These are phyloP conservation scores for Fusarium continuum DNA, from an alignment of 2,329 filamentous ascomycete species.

Conservation along the genomic window DNA sequence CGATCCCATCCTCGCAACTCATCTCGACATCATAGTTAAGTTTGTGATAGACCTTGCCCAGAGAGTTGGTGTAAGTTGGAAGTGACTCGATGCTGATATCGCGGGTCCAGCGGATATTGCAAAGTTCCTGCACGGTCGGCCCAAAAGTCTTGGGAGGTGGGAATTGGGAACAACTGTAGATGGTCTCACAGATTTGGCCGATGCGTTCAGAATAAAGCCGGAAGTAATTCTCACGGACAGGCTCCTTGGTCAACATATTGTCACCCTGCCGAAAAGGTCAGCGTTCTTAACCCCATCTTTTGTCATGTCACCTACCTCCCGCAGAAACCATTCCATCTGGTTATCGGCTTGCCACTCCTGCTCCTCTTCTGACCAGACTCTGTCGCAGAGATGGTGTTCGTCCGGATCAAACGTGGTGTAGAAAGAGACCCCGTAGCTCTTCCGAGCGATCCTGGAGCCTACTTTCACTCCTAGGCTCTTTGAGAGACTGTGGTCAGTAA, in stretches of 20 bases:
- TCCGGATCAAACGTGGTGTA: fast-evolving
- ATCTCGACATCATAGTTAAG: slow-evolving; percentile 30
- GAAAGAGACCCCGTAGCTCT: slow-evolving; percentile 40
- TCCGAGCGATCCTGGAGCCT: slow-evolving; percentile 39
- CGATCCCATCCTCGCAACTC: slow-evolving; percentile 22
- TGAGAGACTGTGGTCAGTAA: slow-evolving; percentile 1
- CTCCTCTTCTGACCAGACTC: neutral
- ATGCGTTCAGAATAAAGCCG: neutral
- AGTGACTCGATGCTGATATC: slow-evolving; percentile 7
- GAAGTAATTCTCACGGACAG: neutral
- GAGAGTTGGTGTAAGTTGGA: slow-evolving; percentile 8
- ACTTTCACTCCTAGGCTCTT: slow-evolving; percentile 11
- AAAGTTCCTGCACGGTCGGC: slow-evolving; percentile 13
- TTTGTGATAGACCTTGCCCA: neutral
- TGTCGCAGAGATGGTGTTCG: slow-evolving; percentile 15
- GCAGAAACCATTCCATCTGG: slow-evolving; percentile 47
- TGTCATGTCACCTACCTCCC: slow-evolving; percentile 22
- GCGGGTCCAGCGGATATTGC: slow-evolving; percentile 32
- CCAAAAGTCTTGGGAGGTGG: fast-evolving
- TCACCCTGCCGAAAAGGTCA: slow-evolving; percentile 21
- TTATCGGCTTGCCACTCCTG: neutral
- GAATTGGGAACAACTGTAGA: neutral
- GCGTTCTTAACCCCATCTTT: fast-evolving
- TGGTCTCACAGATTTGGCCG: fast-evolving
- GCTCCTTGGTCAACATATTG: neutral